Conservation (phyloP, 257 asterid species). For the Plectranthus barbatus region DNA sequence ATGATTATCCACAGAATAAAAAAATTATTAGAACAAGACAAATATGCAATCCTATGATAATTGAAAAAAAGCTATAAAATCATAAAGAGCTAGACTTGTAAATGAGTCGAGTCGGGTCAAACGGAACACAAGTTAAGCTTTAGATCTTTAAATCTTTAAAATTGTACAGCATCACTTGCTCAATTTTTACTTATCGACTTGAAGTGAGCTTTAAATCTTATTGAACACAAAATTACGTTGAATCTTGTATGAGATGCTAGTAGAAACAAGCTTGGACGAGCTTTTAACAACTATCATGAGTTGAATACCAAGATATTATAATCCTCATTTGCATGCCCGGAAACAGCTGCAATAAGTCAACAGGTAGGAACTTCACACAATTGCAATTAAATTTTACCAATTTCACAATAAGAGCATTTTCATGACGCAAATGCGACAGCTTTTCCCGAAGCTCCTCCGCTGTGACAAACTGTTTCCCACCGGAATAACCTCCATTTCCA, state of each 20-base stretch:
- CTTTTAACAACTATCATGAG: too few relatives aligned
- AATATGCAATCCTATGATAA: neutral
- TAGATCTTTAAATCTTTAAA: too few relatives aligned
- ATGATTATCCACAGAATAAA: neutral
- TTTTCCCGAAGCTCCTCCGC: conserved; percentile 96
- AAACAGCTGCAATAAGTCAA: neutral
- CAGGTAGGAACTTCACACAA: neutral
- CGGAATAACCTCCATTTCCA: conserved; percentile 95
- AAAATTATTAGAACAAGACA: conserved; percentile 1
- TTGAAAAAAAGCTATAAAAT: neutral
- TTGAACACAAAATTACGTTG: too few relatives aligned
- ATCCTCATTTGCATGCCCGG: neutral
- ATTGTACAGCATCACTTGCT: too few relatives aligned
- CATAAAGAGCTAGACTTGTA: neutral
- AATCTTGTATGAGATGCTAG: too few relatives aligned
- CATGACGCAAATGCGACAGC: conserved; percentile 73
- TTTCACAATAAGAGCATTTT: conserved; percentile 82
- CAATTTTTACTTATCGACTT: too few relatives aligned
- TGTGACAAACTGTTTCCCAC: conserved; percentile 90
- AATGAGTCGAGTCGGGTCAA: too few relatives aligned
- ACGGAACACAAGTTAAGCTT: too few relatives aligned
- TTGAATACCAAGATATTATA: too few relatives aligned
- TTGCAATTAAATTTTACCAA: conserved; percentile 36
- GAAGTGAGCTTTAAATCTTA: too few relatives aligned
- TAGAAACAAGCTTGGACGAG: too few relatives aligned